These are phyloP conservation scores for Citrus australasica DNA, from an alignment of 345 rosid species.

Conservation along the genomic window DNA sequence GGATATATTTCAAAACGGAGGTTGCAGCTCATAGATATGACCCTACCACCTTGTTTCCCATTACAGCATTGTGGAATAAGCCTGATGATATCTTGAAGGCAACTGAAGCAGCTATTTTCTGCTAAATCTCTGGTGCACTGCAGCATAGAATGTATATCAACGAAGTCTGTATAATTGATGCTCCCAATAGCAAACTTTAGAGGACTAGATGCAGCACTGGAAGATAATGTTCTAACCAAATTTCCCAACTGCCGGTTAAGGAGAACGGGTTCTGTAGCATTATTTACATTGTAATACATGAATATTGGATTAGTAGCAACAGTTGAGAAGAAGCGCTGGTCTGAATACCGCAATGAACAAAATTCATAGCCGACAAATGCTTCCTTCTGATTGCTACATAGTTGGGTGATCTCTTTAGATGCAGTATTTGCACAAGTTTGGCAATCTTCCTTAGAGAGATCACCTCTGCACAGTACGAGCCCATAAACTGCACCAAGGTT, in stretches of 20 bases:
- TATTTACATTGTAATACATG: rapidly evolving
- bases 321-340: constrained; percentile 23
- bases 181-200: constrained; percentile 23
- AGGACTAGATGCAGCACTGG: constrained; percentile 21
- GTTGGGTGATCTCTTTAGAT: constrained; percentile 6
- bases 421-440: constrained; percentile 19
- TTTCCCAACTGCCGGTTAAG: constrained; percentile 17
- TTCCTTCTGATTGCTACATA: constrained; percentile 26
- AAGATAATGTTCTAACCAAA: constrained; percentile 21
- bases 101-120: constrained; percentile 18
- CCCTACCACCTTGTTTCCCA: constrained; percentile 13
- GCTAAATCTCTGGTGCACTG: constrained; percentile 37
- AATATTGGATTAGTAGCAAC: background rate
- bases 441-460: constrained; percentile 21
- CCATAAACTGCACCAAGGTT: constrained; percentile 15
- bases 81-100: constrained; percentile 21
- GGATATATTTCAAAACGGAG: constrained; percentile 32
- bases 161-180: background rate
- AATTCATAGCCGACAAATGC: constrained; percentile 15
- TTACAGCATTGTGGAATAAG: constrained; percentile 10
- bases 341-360: constrained; percentile 29
- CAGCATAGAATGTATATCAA: constrained; percentile 27
- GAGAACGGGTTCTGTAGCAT: constrained; percentile 3
- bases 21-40: constrained; percentile 27
- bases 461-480: constrained; percentile 27